Percentiles rank a stretch among this genome's conserved stretches.
Evolutionary conservation across 2,329 filamentous ascomycete species (phyloP).

Genomic region (Didymella arachidicola): DNA sequence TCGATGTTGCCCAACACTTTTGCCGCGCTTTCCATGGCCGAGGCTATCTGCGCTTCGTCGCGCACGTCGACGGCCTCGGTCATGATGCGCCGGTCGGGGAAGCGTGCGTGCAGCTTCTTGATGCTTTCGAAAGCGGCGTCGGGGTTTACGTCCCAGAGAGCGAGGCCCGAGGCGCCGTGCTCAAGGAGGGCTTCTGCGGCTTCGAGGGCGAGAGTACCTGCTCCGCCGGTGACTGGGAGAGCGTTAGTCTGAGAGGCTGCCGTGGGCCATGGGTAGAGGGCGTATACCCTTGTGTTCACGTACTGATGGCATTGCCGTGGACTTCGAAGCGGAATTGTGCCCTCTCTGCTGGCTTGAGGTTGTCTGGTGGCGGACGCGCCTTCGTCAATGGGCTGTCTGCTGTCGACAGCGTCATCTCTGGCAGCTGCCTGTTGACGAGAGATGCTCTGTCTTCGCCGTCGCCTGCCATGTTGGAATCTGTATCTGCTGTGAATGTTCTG

Average conservation of each 20-base stretch:
- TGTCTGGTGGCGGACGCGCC: constrained; percentile 54
- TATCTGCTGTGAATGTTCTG: neutral
- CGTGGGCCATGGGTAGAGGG: neutral
- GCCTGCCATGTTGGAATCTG: constrained; percentile 40
- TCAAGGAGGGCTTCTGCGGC: constrained; percentile 70
- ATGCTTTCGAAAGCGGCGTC: constrained; percentile 56
- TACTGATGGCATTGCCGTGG: constrained; percentile 62
- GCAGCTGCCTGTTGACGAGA: constrained; percentile 55
- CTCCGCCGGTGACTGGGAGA: constrained; percentile 67
- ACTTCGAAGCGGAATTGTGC: constrained; percentile 61
- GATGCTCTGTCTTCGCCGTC: constrained; percentile 52
- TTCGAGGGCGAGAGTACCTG: constrained; percentile 68
- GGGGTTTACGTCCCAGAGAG: constrained; percentile 66
- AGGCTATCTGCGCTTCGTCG: constrained; percentile 57
- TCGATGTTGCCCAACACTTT: constrained; percentile 60
- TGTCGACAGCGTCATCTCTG: constrained; percentile 61
- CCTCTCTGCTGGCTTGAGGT: constrained; percentile 52
- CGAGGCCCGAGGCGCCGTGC: constrained; percentile 67
- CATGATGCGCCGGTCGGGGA: constrained; percentile 62
- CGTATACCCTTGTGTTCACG: constrained; percentile 36
- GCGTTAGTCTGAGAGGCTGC: constrained; percentile 5
- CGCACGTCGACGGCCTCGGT: constrained; percentile 67
- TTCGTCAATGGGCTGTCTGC: constrained; percentile 53
- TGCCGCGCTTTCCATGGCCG: constrained; percentile 49
- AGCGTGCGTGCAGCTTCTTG: constrained; percentile 59